phyloP scores from a whole-genome alignment of 2,329 filamentous ascomycete genomes.

The Talaromyces sp. region DNA sequence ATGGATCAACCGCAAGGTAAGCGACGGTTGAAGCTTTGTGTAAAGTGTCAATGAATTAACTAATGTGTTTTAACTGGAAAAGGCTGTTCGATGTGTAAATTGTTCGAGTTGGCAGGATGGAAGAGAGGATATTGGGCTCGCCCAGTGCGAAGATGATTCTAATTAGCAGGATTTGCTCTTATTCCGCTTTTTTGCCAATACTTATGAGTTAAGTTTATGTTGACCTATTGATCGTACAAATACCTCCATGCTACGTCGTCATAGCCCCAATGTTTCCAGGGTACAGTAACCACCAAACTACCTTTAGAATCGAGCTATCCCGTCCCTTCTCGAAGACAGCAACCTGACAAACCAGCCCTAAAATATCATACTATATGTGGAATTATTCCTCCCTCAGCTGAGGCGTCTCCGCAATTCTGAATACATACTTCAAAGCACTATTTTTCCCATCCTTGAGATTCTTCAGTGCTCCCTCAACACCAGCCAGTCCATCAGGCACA shows the following conservation, averaged over 20 bases:
- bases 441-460: constrained; percentile 57
- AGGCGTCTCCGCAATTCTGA: constrained; percentile 49
- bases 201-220: no score
- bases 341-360: no score
- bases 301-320: no score
- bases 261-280: no score
- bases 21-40: not conserved
- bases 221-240: not conserved
- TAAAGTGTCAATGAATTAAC: not conserved
- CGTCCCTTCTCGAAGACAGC: not conserved
- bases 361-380: not conserved
- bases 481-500: constrained; percentile 49
- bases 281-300: not conserved
- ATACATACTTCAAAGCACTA: constrained; percentile 61
- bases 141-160: constrained; percentile 22
- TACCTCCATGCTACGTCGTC: not conserved
- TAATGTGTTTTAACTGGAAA: not conserved
- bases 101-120: constrained; percentile 14
- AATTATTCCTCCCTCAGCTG: not conserved
- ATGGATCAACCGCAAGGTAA: constrained; percentile 11
- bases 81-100: constrained; percentile 7
- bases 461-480: constrained; percentile 49
- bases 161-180: not conserved
- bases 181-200: not conserved
- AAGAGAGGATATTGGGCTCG: constrained; percentile 50